Conservation (phyloP, 495 filamentous ascomycete genomes). For the Poronia punctata region DNA sequence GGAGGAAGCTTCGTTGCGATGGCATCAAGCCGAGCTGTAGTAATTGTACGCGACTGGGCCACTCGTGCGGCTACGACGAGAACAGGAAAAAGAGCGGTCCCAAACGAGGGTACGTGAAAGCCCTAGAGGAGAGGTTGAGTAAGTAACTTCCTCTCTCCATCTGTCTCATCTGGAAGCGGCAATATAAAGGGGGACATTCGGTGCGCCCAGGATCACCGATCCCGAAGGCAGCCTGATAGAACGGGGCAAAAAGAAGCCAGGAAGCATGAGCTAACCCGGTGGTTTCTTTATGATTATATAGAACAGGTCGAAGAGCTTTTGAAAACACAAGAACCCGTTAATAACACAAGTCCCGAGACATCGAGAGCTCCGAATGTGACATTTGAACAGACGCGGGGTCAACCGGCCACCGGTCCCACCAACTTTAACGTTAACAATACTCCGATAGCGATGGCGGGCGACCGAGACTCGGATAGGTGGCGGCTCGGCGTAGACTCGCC, state of each 20-base stretch:
- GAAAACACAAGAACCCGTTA: constrained; percentile 57
- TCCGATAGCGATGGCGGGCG: constrained; percentile 34
- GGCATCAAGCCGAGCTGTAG: constrained; percentile 78
- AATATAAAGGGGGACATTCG: no score
- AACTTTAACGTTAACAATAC: constrained; percentile 42
- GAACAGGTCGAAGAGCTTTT: constrained; percentile 93
- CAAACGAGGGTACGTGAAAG: constrained; percentile 97
- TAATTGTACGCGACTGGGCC: constrained; percentile 82
- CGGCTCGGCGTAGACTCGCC: constrained; percentile 46
- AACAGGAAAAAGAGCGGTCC: constrained; percentile 95
- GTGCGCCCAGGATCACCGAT: no score
- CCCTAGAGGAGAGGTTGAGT: constrained; percentile 91
- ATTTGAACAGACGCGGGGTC: constrained; percentile 26
- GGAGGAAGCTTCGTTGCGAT: constrained; percentile 82
- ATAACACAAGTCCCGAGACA: constrained; percentile 23
- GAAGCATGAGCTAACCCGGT: no score
- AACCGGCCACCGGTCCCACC: constrained; percentile 28
- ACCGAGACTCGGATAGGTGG: constrained; percentile 46
- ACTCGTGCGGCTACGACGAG: constrained; percentile 94
- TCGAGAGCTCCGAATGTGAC: constrained; percentile 25
- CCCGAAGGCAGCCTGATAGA: no score
- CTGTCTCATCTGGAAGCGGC: constrained; percentile 2
- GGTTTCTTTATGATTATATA: no score
- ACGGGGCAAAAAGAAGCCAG: no score
- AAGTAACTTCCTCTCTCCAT: constrained; percentile 24